Evolutionary conservation across 495 filamentous ascomycete genomes (phyloP).

Genomic region (Hyaloscypha bicolor): DNA sequence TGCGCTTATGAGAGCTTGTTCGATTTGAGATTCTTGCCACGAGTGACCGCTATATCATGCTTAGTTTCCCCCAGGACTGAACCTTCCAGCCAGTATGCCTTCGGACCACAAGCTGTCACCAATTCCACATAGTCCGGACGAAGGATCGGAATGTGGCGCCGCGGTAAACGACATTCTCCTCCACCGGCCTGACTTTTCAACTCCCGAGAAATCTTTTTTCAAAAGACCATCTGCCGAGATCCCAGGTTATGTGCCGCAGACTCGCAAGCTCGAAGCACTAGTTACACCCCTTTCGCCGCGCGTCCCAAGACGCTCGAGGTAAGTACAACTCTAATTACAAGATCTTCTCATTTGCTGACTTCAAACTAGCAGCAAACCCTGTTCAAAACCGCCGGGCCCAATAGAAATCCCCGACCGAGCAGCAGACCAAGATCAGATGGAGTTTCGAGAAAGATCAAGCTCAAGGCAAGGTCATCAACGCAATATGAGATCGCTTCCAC

Average conservation of each 20-base stretch:
- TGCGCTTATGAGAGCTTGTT: not conserved
- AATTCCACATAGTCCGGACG: slow-evolving; percentile 10
- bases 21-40: not conserved
- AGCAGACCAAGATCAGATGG: not conserved
- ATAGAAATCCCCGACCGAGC: slow-evolving; percentile 5
- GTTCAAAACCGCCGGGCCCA: not conserved
- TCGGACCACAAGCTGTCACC: not conserved
- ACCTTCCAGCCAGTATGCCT: slow-evolving; percentile 5
- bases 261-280: slow-evolving; percentile 14
- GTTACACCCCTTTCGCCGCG: not conserved
- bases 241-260: not conserved
- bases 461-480: slow-evolving; percentile 3
- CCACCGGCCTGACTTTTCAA: slow-evolving; percentile 8
- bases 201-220: not conserved
- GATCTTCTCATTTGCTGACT: not conserved
- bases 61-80: slow-evolving; percentile 16
- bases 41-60: not conserved
- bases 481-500: not conserved
- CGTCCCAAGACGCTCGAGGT: slow-evolving; percentile 4
- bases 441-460: not conserved
- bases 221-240: not conserved
- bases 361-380: not conserved
- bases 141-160: slow-evolving; percentile 11
- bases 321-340: not conserved
- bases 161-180: slow-evolving; percentile 22